Conservation (phyloP, 768 basidiomycete genomes). For the Gyrodon lividus region DNA sequence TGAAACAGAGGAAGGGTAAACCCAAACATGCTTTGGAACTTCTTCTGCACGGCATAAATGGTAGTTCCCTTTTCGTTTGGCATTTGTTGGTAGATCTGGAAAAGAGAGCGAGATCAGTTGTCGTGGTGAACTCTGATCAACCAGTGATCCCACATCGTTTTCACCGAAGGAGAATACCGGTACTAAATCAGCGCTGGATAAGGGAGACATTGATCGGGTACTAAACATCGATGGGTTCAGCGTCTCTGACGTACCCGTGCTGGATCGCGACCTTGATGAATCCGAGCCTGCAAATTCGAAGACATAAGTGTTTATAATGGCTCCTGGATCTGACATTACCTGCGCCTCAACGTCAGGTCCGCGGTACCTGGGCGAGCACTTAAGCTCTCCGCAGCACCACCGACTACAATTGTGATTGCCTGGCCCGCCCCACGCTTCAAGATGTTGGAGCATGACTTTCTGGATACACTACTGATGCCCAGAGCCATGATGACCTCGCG, state of each 20-base stretch:
- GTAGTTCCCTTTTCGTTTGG: conserved; percentile 92
- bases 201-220: conserved; percentile 3
- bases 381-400: conserved; percentile 93
- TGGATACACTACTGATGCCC: conserved; percentile 92
- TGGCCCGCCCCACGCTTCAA: conserved; percentile 57
- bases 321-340: conserved; percentile 38
- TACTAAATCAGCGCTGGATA: conserved; percentile 82
- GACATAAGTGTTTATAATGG: not conserved
- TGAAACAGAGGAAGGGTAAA: conserved; percentile 98
- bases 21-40: conserved; percentile 89
- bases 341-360: conserved; percentile 74
- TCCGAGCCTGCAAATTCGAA: conserved; percentile 55
- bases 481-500: conserved; percentile 85
- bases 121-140: not conserved
- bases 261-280: conserved; percentile 95
- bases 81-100: conserved; percentile 94
- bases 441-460: conserved; percentile 86
- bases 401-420: conserved; percentile 93
- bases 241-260: conserved; percentile 58
- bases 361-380: conserved; percentile 97
- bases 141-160: conserved; percentile 73
- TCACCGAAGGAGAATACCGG: conserved; percentile 99
- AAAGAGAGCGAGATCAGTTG: not conserved
- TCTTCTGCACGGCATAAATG: conserved; percentile 81
- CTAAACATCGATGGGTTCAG: not conserved